Percentiles rank a stretch among this genome's conserved stretches.
Evolutionary conservation across 2,329 filamentous ascomycete species (phyloP).

Genomic region (Lachnellula subtilissima): DNA sequence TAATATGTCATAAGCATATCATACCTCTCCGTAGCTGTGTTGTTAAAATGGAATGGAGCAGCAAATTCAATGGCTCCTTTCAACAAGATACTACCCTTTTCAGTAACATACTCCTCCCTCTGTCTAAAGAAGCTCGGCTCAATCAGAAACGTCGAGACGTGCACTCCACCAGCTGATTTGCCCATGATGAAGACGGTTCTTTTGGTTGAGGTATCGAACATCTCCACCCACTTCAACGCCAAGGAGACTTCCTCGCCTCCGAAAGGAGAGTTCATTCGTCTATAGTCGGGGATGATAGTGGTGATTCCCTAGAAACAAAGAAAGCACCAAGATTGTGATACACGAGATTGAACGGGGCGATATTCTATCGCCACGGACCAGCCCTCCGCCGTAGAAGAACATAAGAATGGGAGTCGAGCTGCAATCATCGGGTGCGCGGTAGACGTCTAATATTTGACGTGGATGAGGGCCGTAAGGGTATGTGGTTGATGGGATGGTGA

Average conservation of each 20-base stretch:
- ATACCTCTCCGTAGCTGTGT: conserved; percentile 7
- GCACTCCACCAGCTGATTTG: conserved; percentile 31
- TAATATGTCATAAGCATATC: conserved; percentile 22
- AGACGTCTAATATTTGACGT: conserved; percentile 29
- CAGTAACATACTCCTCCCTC: conserved; percentile 13
- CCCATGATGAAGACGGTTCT: conserved; percentile 27
- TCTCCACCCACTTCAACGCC: conserved; percentile 22
- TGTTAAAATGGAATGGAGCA: conserved; percentile 23
- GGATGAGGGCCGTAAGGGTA: conserved; percentile 26
- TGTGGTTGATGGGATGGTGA: conserved; percentile 17
- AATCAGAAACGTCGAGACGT: conserved; percentile 28
- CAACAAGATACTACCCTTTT: conserved; percentile 10
- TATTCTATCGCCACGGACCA: conserved; percentile 25
- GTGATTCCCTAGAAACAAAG: conserved; percentile 26
- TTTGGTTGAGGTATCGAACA: conserved; percentile 4
- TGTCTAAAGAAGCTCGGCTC: conserved; percentile 17
- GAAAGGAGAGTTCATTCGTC: conserved; percentile 20
- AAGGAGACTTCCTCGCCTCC: conserved; percentile 26
- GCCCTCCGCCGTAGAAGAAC: conserved; percentile 29
- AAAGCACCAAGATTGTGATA: conserved; percentile 29
- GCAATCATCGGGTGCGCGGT: conserved; percentile 12
- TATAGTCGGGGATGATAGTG: conserved; percentile 27
- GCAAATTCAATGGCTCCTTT: conserved; percentile 22
- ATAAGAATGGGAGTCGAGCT: conserved; percentile 24
- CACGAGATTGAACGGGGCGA: conserved; percentile 17